Evolutionary conservation across 257 asterid genomes (phyloP).

Genomic region (Leonotis leonurus): DNA sequence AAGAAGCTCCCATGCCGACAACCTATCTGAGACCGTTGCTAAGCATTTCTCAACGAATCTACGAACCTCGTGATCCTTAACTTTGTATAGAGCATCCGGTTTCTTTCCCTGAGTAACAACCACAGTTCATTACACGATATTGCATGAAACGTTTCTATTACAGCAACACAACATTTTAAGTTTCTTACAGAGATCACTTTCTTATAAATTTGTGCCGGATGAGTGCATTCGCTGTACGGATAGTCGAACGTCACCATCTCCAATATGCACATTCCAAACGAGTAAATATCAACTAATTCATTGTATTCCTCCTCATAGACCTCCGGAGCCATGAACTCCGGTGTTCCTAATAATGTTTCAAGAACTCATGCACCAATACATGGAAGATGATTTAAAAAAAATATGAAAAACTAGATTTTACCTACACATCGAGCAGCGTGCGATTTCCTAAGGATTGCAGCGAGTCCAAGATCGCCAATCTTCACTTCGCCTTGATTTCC

Average conservation of each 20-base stretch:
- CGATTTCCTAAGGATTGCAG: slow-evolving; percentile 71
- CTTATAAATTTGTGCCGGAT: slow-evolving; percentile 84
- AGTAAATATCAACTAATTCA: slow-evolving; percentile 74
- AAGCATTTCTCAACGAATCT: slow-evolving; percentile 83
- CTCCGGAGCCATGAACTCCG: slow-evolving; percentile 94
- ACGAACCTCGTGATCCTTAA: slow-evolving; percentile 68
- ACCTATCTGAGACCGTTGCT: slow-evolving; percentile 62
- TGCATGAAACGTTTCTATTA: not conserved
- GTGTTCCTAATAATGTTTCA: slow-evolving; percentile 44
- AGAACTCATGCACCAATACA: not conserved
- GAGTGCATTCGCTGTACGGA: slow-evolving; percentile 83
- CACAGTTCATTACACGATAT: not conserved
- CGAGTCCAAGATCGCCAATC: slow-evolving; percentile 89
- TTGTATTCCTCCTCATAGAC: slow-evolving; percentile 81
- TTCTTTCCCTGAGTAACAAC: slow-evolving; percentile 52
- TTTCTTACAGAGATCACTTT: slow-evolving; percentile 74
- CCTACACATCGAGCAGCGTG: slow-evolving; percentile 87
- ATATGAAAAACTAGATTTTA: slow-evolving; percentile 9
- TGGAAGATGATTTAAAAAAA: too few relatives aligned
- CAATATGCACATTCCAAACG: slow-evolving; percentile 88
- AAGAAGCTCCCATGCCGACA: slow-evolving; percentile 83
- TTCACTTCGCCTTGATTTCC: slow-evolving; percentile 90
- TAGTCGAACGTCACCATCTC: slow-evolving; percentile 87
- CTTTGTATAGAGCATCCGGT: slow-evolving; percentile 74
- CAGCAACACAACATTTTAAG: not conserved